These are phyloP conservation scores for Rusavskia elegans DNA, from an alignment of 495 filamentous ascomycete genomes.

Conservation along the genomic window DNA sequence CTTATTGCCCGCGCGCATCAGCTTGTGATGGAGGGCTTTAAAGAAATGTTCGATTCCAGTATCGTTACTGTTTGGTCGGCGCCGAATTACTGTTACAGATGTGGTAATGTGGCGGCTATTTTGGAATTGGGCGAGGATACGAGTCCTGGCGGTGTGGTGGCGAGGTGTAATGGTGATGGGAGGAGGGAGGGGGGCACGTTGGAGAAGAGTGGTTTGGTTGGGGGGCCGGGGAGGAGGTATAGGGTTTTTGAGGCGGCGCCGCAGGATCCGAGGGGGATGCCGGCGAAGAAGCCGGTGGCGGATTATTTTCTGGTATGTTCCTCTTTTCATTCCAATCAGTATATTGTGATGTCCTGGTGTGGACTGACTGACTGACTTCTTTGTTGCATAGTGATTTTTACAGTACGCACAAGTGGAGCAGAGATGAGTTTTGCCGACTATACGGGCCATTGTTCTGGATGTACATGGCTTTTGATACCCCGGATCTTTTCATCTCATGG, in stretches of 20 bases:
- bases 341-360: too few relatives aligned
- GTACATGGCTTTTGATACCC: too few relatives aligned
- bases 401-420: too few relatives aligned
- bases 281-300: conserved; percentile 93
- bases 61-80: conserved; percentile 97
- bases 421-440: too few relatives aligned
- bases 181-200: conserved; percentile 28
- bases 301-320: conserved; percentile 74
- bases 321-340: background rate
- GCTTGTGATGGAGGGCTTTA: conserved; percentile 98
- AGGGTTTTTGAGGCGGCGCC: conserved; percentile 93
- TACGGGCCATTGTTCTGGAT: too few relatives aligned
- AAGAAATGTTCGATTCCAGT: conserved; percentile 91
- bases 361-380: too few relatives aligned
- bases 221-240: conserved; percentile 79
- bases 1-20: conserved; percentile 92
- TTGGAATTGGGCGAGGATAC: conserved; percentile 83
- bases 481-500: too few relatives aligned
- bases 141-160: conserved; percentile 54
- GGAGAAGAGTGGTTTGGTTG: conserved; percentile 26
- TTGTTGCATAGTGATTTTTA: too few relatives aligned
- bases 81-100: conserved; percentile 97
- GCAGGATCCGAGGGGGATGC: conserved; percentile 94
- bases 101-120: conserved; percentile 92
- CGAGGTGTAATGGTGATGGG: conserved; percentile 68